These are phyloP conservation scores for Trypanosoma mega DNA, from an alignment of 208 protist genomes.

Conservation along the genomic window DNA sequence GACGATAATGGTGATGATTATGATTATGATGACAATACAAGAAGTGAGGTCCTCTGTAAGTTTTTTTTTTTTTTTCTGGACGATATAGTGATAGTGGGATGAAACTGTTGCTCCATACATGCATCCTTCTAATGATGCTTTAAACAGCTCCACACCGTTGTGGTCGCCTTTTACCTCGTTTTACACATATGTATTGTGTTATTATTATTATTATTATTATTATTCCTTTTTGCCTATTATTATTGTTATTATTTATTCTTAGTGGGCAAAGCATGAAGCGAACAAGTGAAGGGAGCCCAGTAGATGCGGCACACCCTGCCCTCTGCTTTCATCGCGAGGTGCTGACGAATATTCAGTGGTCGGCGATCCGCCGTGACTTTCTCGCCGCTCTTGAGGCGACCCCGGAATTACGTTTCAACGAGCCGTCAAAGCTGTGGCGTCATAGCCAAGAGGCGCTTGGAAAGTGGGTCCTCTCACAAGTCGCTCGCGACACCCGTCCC, in stretches of 20 bases:
- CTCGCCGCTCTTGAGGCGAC: slow-evolving; percentile 44
- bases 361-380: slow-evolving; percentile 62
- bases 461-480: slow-evolving; percentile 88
- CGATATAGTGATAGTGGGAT: too few species aligned
- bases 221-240: too few species aligned
- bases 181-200: neutral
- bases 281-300: slow-evolving; percentile 19
- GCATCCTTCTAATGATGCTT: too few species aligned
- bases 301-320: slow-evolving; percentile 55
- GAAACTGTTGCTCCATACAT: too few species aligned
- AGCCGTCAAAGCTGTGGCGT: slow-evolving; percentile 82
- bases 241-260: neutral
- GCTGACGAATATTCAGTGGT: slow-evolving; percentile 70
- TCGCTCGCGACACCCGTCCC: slow-evolving; percentile 43
- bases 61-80: slow-evolving; percentile 6
- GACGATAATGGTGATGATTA: too few species aligned
- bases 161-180: neutral
- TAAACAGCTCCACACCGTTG: neutral
- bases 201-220: slow-evolving; percentile 2
- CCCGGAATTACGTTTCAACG: slow-evolving; percentile 39
- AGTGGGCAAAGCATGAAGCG: slow-evolving; percentile 51
- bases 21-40: slow-evolving; percentile 6
- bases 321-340: slow-evolving; percentile 81
- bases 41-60: neutral
- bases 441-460: slow-evolving; percentile 84